Percentiles rank a stretch among this genome's conserved stretches.
phyloP scores from a whole-genome alignment of 2,329 filamentous ascomycete genomes.

The Clathrospora elynae region DNA sequence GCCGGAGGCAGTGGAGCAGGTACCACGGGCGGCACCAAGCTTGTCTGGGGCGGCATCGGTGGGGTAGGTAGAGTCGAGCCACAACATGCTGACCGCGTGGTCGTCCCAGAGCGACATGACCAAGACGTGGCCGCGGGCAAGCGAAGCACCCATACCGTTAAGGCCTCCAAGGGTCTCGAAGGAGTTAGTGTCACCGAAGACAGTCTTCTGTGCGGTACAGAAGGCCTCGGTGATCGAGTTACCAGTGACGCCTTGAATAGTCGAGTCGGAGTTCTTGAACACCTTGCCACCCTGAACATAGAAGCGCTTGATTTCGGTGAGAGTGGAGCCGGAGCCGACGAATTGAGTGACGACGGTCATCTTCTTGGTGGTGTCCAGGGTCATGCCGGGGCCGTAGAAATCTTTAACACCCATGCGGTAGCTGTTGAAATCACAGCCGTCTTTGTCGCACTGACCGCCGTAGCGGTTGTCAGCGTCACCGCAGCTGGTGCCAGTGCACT shows the following conservation, averaged over 20 bases:
- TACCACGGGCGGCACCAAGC: conserved; percentile 46
- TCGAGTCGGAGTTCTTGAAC: conserved; percentile 53
- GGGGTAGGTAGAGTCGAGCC: conserved; percentile 73
- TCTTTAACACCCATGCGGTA: conserved; percentile 68
- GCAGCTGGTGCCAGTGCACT: conserved; percentile 57
- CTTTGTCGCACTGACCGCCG: conserved; percentile 67
- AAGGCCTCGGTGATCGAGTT: conserved; percentile 64
- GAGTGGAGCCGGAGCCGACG: conserved; percentile 48
- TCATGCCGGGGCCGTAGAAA: conserved; percentile 66
- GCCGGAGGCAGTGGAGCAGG: conserved; percentile 46
- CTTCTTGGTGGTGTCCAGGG: conserved; percentile 50
- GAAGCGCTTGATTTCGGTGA: conserved; percentile 55
- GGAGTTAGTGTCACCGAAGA: conserved; percentile 59
- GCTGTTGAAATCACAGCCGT: conserved; percentile 66
- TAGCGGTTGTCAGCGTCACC: conserved; percentile 59
- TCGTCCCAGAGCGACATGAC: conserved; percentile 70
- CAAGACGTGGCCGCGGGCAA: conserved; percentile 65
- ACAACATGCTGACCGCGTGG: conserved; percentile 71
- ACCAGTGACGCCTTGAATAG: conserved; percentile 53
- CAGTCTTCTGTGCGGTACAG: conserved; percentile 62
- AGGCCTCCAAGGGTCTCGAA: conserved; percentile 64
- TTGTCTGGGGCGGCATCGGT: conserved; percentile 42
- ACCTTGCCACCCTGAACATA: conserved; percentile 59
- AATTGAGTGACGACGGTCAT: conserved; percentile 61
- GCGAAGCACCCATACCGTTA: conserved; percentile 59